Evolutionary conservation across 306 rosid genomes (phyloP).

Genomic region (Luffa acutangula): DNA sequence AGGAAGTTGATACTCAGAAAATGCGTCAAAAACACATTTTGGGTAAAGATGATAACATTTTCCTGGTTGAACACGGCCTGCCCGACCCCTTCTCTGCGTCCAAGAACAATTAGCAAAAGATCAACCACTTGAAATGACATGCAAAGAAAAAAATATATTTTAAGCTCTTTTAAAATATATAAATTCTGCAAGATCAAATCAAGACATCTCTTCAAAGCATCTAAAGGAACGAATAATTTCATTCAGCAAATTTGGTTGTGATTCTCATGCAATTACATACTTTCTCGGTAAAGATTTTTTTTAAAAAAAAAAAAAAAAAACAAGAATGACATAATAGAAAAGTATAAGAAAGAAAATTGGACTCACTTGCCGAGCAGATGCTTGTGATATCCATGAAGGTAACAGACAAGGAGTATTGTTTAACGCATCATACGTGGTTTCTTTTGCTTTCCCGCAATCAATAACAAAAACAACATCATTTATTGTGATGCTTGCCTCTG

Average conservation of each 20-base stretch:
- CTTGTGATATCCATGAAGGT: slow-evolving; percentile 96
- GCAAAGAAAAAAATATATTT: neutral
- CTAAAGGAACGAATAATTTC: neutral
- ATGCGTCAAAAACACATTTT: slow-evolving; percentile 73
- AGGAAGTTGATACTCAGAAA: slow-evolving; percentile 92
- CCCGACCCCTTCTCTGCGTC: slow-evolving; percentile 93
- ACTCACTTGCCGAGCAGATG: slow-evolving; percentile 92
- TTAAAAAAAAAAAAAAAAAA: too few species aligned
- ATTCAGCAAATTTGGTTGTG: neutral
- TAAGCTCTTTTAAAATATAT: neutral
- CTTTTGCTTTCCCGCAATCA: slow-evolving; percentile 98
- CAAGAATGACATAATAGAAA: neutral
- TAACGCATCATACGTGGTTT: slow-evolving; percentile 93
- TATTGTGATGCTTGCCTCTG: slow-evolving; percentile 97
- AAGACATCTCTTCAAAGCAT: neutral
- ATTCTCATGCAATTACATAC: neutral
- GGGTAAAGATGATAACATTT: slow-evolving; percentile 96
- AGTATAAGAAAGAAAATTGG: neutral
- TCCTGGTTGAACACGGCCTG: slow-evolving; percentile 98
- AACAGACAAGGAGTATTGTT: slow-evolving; percentile 91
- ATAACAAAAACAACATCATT: slow-evolving; percentile 86
- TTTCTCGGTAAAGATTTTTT: neutral
- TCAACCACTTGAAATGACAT: slow-evolving; percentile 10
- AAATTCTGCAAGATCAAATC: neutral
- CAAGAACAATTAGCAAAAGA: slow-evolving; percentile 16